A percentile compares a stretch with the other conserved stretches of the same genome.
Evolutionary conservation across 2,329 filamentous ascomycete genomes (phyloP).

Genomic region (Xylariales sp.): DNA sequence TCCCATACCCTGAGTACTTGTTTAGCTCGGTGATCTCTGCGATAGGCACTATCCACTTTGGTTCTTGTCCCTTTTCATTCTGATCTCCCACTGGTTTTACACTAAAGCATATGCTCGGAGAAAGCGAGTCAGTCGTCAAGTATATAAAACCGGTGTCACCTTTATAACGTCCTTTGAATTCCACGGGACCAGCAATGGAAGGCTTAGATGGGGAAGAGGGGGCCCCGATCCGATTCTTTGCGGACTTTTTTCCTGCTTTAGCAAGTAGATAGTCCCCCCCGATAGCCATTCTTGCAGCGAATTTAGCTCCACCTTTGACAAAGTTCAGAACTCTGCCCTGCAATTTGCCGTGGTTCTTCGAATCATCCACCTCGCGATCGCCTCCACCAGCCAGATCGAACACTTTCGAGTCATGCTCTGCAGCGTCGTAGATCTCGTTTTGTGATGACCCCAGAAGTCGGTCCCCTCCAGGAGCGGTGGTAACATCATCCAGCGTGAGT

Average conservation of each 20-base stretch:
- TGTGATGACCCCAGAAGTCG: neutral
- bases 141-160: neutral
- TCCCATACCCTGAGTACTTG: slow-evolving; percentile 4
- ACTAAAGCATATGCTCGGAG: too few relatives aligned
- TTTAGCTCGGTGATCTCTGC: slow-evolving; percentile 1
- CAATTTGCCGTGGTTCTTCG: neutral
- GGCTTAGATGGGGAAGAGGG: neutral
- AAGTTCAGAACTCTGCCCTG: slow-evolving; percentile 4
- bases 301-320: slow-evolving; percentile 8
- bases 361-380: neutral
- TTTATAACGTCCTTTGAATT: neutral
- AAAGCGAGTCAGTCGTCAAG: too few relatives aligned
- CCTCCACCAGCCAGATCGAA: neutral
- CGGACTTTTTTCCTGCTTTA: slow-evolving; percentile 3
- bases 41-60: neutral
- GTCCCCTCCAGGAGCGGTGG: neutral
- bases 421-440: neutral
- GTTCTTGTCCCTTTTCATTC: neutral
- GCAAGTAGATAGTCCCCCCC: slow-evolving; percentile 7
- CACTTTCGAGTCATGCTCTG: neutral
- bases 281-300: slow-evolving; percentile 3
- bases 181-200: neutral
- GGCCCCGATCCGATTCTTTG: slow-evolving; percentile 1
- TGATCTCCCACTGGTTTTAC: too few relatives aligned
- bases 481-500: neutral